Conservation (phyloP, 176 grass and related monocot genomes). For the Juncus effusus region DNA sequence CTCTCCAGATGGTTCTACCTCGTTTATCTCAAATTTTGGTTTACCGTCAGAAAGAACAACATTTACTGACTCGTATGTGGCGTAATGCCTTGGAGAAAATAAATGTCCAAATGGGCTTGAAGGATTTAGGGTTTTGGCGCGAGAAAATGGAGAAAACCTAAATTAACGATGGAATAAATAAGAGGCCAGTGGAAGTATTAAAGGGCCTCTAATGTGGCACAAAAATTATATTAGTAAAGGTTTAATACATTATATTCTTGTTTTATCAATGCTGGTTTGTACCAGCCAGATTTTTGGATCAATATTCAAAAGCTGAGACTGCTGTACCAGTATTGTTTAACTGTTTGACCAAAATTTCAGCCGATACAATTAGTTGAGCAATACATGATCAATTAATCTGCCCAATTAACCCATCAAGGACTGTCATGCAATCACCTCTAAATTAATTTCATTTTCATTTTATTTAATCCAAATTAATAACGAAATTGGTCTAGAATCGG, state of each 20-base stretch:
- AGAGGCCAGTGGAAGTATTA: background rate
- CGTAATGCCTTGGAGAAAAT: constrained; percentile 31
- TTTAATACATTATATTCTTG: too few relatives aligned
- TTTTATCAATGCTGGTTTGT: too few relatives aligned
- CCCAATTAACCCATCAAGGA: background rate
- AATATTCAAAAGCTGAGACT: too few relatives aligned
- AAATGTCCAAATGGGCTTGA: constrained; percentile 24
- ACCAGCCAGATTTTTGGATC: too few relatives aligned
- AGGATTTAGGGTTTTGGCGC: constrained; percentile 28
- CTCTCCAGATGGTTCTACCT: constrained; percentile 68
- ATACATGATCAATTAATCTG: background rate
- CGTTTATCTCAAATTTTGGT: constrained; percentile 75
- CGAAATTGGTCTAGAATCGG: background rate
- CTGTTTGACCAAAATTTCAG: too few relatives aligned
- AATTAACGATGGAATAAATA: constrained; percentile 6
- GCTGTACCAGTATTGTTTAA: too few relatives aligned
- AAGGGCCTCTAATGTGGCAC: too few relatives aligned
- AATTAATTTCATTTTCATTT: background rate
- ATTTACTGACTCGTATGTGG: constrained; percentile 60
- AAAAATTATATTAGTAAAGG: too few relatives aligned
- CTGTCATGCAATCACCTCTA: background rate
- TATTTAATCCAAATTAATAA: background rate
- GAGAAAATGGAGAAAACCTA: constrained; percentile 34
- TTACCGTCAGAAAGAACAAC: constrained; percentile 74
- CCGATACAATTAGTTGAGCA: background rate